Percentiles rank a stretch among this genome's conserved stretches.
Evolutionary conservation across 768 basidiomycete species (phyloP).

Genomic region (Amanita molliuscula): DNA sequence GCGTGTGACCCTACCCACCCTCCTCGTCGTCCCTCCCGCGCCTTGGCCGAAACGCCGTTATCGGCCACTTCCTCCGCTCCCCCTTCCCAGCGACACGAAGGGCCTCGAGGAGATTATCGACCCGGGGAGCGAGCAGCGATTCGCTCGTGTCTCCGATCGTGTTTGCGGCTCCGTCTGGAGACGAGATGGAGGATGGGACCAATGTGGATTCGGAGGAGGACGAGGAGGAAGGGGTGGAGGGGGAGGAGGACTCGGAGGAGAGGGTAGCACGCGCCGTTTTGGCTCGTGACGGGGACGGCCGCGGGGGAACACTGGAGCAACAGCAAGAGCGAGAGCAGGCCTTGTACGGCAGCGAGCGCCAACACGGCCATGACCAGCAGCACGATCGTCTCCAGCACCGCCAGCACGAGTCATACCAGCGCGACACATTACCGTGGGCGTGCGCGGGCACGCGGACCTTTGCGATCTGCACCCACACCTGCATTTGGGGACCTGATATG

Average conservation of each 20-base stretch:
- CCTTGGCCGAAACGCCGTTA: background rate
- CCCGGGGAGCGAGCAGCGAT: background rate
- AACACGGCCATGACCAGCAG: too few relatives aligned
- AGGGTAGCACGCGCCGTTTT: background rate
- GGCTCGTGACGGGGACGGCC: too few relatives aligned
- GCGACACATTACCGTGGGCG: too few relatives aligned
- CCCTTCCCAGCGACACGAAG: background rate
- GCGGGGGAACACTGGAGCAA: too few relatives aligned
- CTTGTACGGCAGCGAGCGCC: background rate
- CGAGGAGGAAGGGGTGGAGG: background rate
- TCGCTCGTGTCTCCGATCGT: slow-evolving; percentile 2
- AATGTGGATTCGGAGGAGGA: background rate
- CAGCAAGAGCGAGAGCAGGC: too few relatives aligned
- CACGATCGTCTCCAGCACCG: too few relatives aligned
- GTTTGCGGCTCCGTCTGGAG: background rate
- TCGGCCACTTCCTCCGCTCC: background rate
- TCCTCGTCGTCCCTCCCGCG: background rate
- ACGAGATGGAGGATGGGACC: background rate
- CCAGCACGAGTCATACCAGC: too few relatives aligned
- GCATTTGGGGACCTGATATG: background rate
- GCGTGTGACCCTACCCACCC: background rate
- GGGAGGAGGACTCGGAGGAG: background rate
- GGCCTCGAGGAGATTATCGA: slow-evolving; percentile 3
- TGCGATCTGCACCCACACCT: background rate
- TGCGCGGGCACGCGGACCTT: too few relatives aligned